phyloP scores from a whole-genome alignment of 2,329 filamentous ascomycete species.

The Ascocoryne sarcoides region DNA sequence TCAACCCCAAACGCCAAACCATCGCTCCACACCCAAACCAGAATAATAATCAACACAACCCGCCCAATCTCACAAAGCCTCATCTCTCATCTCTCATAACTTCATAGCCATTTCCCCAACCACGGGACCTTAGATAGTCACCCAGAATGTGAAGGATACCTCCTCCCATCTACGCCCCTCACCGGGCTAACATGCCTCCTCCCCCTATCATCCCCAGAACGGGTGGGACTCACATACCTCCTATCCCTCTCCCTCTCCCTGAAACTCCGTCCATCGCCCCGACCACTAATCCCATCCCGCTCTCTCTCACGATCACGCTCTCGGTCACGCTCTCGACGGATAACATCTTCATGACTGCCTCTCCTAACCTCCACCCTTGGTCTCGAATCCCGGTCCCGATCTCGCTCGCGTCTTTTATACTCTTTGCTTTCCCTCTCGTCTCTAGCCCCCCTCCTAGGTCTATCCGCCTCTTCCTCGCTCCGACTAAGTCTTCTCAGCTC shows the following conservation, averaged over 20 bases:
- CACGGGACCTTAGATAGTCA: too few species aligned
- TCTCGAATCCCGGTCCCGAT: conserved; percentile 9
- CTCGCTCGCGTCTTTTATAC: conserved; percentile 10
- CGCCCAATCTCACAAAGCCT: too few species aligned
- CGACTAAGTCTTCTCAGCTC: conserved; percentile 11
- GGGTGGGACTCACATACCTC: conserved; percentile 1
- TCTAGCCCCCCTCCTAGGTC: conserved; percentile 6
- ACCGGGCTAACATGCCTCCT: conserved; percentile 18
- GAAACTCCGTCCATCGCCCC: conserved; percentile 4
- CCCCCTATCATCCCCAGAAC: conserved; percentile 5
- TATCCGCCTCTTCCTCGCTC: conserved; percentile 10
- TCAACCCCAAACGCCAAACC: too few species aligned
- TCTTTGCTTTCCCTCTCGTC: conserved; percentile 9
- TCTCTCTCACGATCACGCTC: conserved; percentile 10
- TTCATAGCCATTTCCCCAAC: too few species aligned
- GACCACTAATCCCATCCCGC: conserved; percentile 1
- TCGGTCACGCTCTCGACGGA: conserved; percentile 5
- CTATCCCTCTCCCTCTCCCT: conserved; percentile 12
- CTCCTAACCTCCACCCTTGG: conserved; percentile 1
- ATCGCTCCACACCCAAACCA: too few species aligned
- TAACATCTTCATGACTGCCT: conserved; percentile 10
- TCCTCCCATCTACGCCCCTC: conserved; percentile 25
- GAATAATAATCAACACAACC: too few species aligned
- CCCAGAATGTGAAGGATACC: conserved; percentile 14
- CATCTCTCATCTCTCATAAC: too few species aligned